Conservation (phyloP, 805 yeast species). For the Pichia pseudocactophila region DNA sequence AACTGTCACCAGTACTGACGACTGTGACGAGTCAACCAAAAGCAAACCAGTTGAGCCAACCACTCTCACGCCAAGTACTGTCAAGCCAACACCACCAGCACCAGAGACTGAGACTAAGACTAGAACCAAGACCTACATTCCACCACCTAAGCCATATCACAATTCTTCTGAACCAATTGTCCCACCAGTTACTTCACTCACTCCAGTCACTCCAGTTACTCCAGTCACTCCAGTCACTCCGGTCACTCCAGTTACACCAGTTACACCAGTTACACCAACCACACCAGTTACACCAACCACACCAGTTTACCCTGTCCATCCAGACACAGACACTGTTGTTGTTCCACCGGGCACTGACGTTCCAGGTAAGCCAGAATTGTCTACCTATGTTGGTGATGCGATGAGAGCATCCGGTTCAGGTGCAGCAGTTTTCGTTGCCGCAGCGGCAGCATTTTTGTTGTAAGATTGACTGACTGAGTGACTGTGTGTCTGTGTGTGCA, state of each 20-base stretch:
- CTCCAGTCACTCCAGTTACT: not conserved
- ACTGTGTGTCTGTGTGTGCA: too few species aligned
- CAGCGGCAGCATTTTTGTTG: slow-evolving; percentile 1
- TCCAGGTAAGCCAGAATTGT: slow-evolving; percentile 1
- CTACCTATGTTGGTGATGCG: slow-evolving; percentile 6
- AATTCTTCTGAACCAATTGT: not conserved
- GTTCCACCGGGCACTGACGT: not conserved
- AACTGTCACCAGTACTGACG: not conserved
- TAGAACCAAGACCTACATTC: not conserved
- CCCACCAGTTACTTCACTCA: not conserved
- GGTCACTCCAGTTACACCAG: not conserved
- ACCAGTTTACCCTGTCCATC: not conserved
- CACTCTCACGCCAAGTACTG: not conserved
- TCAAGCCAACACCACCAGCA: not conserved
- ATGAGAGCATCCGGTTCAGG: not conserved
- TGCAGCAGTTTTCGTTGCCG: slow-evolving; percentile 2
- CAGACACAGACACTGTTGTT: not conserved
- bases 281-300: not conserved
- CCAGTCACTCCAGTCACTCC: slow-evolving; percentile 1
- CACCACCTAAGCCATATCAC: not conserved
- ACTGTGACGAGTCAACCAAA: not conserved
- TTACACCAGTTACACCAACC: not conserved
- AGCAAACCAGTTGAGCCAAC: not conserved
- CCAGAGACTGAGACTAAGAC: not conserved
- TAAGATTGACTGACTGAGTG: not conserved